These are phyloP conservation scores for Hericium rajendrae DNA, from an alignment of 768 basidiomycete genomes.

Conservation along the genomic window DNA sequence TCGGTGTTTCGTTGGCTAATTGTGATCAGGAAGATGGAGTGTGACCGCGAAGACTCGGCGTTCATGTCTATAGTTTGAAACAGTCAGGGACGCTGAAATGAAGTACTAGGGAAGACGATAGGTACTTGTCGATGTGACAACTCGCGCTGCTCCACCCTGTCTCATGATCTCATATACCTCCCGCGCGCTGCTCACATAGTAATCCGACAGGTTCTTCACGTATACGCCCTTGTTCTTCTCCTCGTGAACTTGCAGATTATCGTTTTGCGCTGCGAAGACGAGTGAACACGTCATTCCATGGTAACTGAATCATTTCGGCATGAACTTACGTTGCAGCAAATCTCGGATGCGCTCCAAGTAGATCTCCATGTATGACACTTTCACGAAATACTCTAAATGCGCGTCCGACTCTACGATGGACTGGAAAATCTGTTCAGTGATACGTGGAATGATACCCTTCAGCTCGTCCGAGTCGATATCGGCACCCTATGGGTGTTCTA, in stretches of 20 bases:
- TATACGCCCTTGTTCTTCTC: slow-evolving; percentile 97
- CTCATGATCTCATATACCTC: slow-evolving; percentile 99
- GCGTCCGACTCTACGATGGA: slow-evolving; percentile 94
- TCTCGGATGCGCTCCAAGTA: slow-evolving; percentile 95
- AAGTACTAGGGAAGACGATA: slow-evolving; percentile 8
- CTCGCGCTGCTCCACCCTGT: slow-evolving; percentile 84
- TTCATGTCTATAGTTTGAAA: slow-evolving; percentile 82
- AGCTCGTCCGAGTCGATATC: slow-evolving; percentile 92
- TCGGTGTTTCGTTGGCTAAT: slow-evolving; percentile 97
- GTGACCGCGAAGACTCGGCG: slow-evolving; percentile 96
- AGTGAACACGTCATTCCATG: background rate
- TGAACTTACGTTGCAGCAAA: slow-evolving; percentile 79
- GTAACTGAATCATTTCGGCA: background rate
- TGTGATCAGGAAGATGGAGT: slow-evolving; percentile 97
- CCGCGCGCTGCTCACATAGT: slow-evolving; percentile 90
- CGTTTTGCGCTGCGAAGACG: slow-evolving; percentile 68
- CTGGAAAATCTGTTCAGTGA: slow-evolving; percentile 98
- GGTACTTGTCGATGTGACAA: slow-evolving; percentile 91
- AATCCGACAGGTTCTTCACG: slow-evolving; percentile 94
- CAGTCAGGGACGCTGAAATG: slow-evolving; percentile 3
- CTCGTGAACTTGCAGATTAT: slow-evolving; percentile 97
- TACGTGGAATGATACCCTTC: slow-evolving; percentile 95
- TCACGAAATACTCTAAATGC: slow-evolving; percentile 95
- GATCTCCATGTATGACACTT: slow-evolving; percentile 99
- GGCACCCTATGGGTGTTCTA: slow-evolving; percentile 55